Percentiles rank a stretch among this genome's conserved stretches.
These are phyloP conservation scores for Herpetospermum pedunculosum DNA, from an alignment of 306 rosid species.

Conservation along the genomic window DNA sequence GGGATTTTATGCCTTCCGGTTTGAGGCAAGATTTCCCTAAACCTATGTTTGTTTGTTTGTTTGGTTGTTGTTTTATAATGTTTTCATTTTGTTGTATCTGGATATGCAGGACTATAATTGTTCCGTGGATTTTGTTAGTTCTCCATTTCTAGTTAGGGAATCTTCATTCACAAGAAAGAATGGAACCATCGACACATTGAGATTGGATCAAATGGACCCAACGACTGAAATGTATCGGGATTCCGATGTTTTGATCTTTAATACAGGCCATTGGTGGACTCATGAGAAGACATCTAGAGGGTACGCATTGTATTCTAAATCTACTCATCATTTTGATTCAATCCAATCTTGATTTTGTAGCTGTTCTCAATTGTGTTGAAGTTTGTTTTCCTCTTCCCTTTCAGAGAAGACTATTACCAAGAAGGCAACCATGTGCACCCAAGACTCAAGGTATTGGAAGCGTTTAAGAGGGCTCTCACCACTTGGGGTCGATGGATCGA, in stretches of 20 bases:
- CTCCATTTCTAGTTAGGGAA: conserved; percentile 81
- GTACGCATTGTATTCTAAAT: conserved; percentile 27
- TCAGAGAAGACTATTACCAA: conserved; percentile 88
- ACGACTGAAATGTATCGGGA: conserved; percentile 56
- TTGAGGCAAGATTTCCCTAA: conserved; percentile 57
- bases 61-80: not conserved
- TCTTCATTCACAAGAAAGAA: conserved; percentile 46
- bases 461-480: conserved; percentile 69
- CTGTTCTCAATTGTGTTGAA: not conserved
- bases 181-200: conserved; percentile 61
- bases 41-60: not conserved
- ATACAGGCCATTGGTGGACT: conserved; percentile 99
- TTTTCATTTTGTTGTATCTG: conserved; percentile 17
- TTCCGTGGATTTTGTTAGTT: conserved; percentile 72
- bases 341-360: not conserved
- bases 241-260: conserved; percentile 76
- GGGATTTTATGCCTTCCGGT: conserved; percentile 66
- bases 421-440: conserved; percentile 74
- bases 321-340: not conserved
- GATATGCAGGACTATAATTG: conserved; percentile 88
- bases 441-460: conserved; percentile 67
- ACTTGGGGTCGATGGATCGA: conserved; percentile 90
- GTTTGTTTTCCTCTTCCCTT: conserved; percentile 11
- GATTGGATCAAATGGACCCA: conserved; percentile 87
- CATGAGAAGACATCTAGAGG: conserved; percentile 93